These are phyloP conservation scores for Parachaetomium inaequale DNA, from an alignment of 495 filamentous ascomycete genomes.

Conservation along the genomic window DNA sequence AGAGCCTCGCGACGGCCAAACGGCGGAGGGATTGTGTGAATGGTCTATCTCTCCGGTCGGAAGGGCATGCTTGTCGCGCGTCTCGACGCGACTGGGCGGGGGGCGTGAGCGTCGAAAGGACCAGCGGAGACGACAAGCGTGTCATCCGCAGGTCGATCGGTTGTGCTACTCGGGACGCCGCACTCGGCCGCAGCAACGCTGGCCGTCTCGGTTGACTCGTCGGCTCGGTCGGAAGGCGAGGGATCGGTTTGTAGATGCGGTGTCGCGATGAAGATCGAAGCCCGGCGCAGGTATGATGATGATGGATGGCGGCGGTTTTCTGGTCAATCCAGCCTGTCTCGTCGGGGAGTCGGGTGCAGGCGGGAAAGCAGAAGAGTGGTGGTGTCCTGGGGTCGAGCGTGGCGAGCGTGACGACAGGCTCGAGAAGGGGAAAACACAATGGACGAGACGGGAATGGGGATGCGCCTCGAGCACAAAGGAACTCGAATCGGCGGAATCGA, in stretches of 20 bases:
- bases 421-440: conserved; percentile 27
- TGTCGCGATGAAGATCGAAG: conserved; percentile 9
- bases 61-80: conserved; percentile 57
- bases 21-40: conserved; percentile 37
- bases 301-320: neutral
- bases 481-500: conserved; percentile 20
- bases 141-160: conserved; percentile 28
- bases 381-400: conserved; percentile 14
- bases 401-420: conserved; percentile 23
- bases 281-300: neutral
- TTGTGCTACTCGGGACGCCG: conserved; percentile 16
- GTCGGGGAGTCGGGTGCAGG: conserved; percentile 2
- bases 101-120: conserved; percentile 20
- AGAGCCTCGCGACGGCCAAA: conserved; percentile 56
- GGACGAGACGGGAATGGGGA: conserved; percentile 22
- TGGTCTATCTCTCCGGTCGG: conserved; percentile 49
- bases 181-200: neutral
- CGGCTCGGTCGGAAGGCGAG: conserved; percentile 6
- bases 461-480: conserved; percentile 38
- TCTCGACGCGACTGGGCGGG: conserved; percentile 35
- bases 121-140: conserved; percentile 19
- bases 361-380: conserved; percentile 4
- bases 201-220: conserved; percentile 15
- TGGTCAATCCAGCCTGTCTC: no score
- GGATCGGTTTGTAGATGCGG: neutral